A percentile compares a stretch with the other conserved stretches of the same genome.
Conservation (phyloP, 108 stramenopile genomes). For the Fistulifera pelliculosa region DNA sequence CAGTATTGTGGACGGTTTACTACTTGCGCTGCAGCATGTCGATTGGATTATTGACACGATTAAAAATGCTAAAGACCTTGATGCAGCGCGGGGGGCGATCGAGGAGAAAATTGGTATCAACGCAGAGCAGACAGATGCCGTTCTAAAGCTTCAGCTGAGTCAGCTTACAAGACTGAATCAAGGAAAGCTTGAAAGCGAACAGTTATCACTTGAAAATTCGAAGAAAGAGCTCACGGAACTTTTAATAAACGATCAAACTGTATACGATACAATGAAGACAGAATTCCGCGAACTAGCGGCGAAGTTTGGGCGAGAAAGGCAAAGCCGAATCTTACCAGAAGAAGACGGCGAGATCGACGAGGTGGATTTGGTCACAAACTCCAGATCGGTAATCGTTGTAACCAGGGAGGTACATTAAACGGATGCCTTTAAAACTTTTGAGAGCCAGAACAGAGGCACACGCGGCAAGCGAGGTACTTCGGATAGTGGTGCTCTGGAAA, state of each 20-base stretch:
- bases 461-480: constrained; percentile 78
- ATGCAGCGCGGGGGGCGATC: constrained; percentile 51
- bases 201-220: constrained; percentile 36
- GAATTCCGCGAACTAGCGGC: constrained; percentile 65
- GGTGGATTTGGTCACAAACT: constrained; percentile 83
- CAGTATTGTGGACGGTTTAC: constrained; percentile 89
- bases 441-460: constrained; percentile 81
- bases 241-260: constrained; percentile 60
- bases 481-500: constrained; percentile 35
- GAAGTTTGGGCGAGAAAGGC: constrained; percentile 77
- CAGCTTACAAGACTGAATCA: constrained; percentile 87
- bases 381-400: constrained; percentile 86
- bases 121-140: constrained; percentile 82
- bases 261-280: constrained; percentile 70
- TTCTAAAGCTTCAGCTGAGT: constrained; percentile 82
- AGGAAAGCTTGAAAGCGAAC: constrained; percentile 75
- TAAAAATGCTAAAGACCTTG: constrained; percentile 56
- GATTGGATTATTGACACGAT: constrained; percentile 87
- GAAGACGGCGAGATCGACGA: constrained; percentile 80
- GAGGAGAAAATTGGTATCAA: constrained; percentile 54
- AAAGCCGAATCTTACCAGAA: constrained; percentile 61
- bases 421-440: constrained; percentile 89
- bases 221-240: constrained; percentile 39
- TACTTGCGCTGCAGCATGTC: constrained; percentile 62
- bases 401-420: constrained; percentile 93